Evolutionary conservation across 2,329 filamentous ascomycete genomes (phyloP), one percentile per base, ranked within the genome.

Genomic region (Akanthomyces dipterigenus): DNA sequence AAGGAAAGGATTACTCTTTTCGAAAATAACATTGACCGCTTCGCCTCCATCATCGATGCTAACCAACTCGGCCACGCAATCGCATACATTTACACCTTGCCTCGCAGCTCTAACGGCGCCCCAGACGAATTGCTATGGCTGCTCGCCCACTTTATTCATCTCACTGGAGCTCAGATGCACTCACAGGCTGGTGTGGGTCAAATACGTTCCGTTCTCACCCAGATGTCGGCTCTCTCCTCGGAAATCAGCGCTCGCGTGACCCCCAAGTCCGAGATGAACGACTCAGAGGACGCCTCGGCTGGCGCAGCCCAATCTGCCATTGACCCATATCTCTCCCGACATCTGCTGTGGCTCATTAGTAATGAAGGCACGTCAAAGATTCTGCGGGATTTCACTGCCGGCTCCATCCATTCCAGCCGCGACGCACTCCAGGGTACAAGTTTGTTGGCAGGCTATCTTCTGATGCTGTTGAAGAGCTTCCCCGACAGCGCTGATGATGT

Each of bases 401-500:
- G 67, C 48, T 59, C 73, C 46, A 67, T 68, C 7, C 64, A 68
- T n/a, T 70, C 74, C 6, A 70, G 69, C 40, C 66, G 53, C 7
- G 67, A 71, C 45, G 69, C 72, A 12, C 67, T 71, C n/a, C 68
- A 71, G 22, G 70, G 70, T 5, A 70, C 90, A 2, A 89, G 88
- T 66, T 77, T 91, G 14, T 78, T 96, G 43, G 91, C 93, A 14
- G 91, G 89, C 31, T 98, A 96, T 70, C 91, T 92, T 3, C 79
- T 98, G 43, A 93, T 90, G 0, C 77, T 99, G 3, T 78, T 98
- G 4, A 85, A 90, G 62, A 93, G 92, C 67, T 98, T 98, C 66
- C 92, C 93, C 9, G 78, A 81, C 7, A 83, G 86, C 63, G 88
- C 87, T 3, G 93, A 97, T 69, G 92, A 97, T 63, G 96, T 97